These are phyloP conservation scores for Peronospora belbahrii DNA, from an alignment of 352 stramenopile species.

Conservation along the genomic window DNA sequence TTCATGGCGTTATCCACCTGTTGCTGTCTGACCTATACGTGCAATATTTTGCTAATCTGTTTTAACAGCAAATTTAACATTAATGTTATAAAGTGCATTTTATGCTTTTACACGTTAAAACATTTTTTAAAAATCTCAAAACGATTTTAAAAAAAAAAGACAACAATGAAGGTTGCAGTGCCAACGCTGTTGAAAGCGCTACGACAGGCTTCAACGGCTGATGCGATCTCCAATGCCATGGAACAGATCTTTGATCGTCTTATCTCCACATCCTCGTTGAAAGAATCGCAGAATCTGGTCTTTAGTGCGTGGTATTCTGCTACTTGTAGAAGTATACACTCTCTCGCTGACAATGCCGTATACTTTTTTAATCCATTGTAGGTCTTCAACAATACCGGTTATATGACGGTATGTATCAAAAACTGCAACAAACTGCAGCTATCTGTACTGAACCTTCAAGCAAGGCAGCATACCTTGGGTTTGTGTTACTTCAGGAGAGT, in stretches of 20 bases:
- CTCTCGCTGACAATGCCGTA: background rate
- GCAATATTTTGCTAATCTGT: too few species aligned
- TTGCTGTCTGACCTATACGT: too few species aligned
- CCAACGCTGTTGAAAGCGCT: slow-evolving; percentile 19
- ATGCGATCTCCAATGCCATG: slow-evolving; percentile 1
- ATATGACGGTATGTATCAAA: slow-evolving; percentile 8
- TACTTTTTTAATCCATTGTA: slow-evolving; percentile 3
- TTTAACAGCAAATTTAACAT: too few species aligned
- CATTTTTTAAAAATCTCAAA: background rate
- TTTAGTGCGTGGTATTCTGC: slow-evolving; percentile 14
- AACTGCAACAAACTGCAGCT: slow-evolving; percentile 31
- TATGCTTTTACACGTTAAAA: background rate
- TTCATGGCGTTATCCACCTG: too few species aligned
- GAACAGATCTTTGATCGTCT: slow-evolving; percentile 21
- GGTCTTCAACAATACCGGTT: slow-evolving; percentile 8
- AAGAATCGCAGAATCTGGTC: slow-evolving; percentile 25
- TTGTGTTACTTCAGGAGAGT: slow-evolving; percentile 29
- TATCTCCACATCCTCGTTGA: slow-evolving; percentile 16
- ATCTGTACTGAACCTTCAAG: slow-evolving; percentile 36
- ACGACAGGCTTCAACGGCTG: slow-evolving; percentile 11
- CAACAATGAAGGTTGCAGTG: slow-evolving; percentile 1
- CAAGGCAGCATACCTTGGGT: slow-evolving; percentile 50
- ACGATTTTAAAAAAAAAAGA: background rate
- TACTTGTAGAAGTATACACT: background rate
- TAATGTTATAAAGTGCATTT: too few species aligned